Evolutionary conservation across 148 eudicot species (phyloP), one percentile per base, ranked within the genome.

Genomic region (Fagopyrum esculentum): DNA sequence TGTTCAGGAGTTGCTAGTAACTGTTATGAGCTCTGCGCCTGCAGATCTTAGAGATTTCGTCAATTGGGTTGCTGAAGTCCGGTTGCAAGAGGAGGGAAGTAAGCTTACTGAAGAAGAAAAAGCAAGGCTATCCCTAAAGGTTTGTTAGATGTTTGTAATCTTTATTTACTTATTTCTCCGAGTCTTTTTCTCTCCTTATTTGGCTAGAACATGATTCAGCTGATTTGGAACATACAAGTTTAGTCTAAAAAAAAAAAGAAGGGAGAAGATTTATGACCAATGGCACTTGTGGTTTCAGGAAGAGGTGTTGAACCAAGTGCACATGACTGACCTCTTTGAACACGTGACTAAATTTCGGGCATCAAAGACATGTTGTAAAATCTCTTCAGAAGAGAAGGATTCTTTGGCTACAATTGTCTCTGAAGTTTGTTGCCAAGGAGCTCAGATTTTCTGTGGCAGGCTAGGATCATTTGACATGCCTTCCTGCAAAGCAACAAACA

Each of bases 1-100:
- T 64, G 78, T 88, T 63, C 79, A 84, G 75, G 78, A 80, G 56
- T 90, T 82, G 49, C 85, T 93, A 77, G 82, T 86, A 56, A 82
- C 77, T 71, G 82, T 91, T 82, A 79, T 89, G 64, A 82, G 77
- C 73, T 89, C 91, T n/a, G 87, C 91, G 74, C 97, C 98, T 13
- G 79, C 94, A 63, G 84, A 93, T 76, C 89, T 91, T 72, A 84
- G 80, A 43, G 98, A 93, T 66, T 93, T 93, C 82, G 88, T 93
- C 61, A 93, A 88, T 79, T 93, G 98, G 97, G 86, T 93, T 59
- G 98, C 87, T 19, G 98, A 93, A 89, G 86, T 93, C 74, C 84
- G 98, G 70, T 82, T 88, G 75, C 80, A 74, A 75, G 97, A 91
- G 86, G 94, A 88, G 70, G 82, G 78, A 77, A 83, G 76, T 81